Base-by-base conservation (phyloP, 805 yeast species). In the Priceomyces fermenticarens region DNA sequence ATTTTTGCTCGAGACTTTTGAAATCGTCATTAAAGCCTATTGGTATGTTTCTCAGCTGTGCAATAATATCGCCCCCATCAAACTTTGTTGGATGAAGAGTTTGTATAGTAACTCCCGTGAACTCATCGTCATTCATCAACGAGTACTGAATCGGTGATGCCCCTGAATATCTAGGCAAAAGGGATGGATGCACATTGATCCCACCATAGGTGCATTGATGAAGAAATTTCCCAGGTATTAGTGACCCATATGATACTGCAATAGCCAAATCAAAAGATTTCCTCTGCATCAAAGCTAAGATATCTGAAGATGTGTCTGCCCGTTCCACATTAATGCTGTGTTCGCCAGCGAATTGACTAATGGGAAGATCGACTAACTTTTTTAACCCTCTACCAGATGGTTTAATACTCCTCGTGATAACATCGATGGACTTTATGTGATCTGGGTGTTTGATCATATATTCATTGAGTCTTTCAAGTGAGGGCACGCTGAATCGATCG, bases 201-300 rank as follows among this genome's bases (percentile, higher is more conserved):
- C 97, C 95, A 3, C 90, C 88, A 53, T 60, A 78, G 10, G 60
- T 58, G 14, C 81, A 63, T 0, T 58, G 37, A 0, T 54, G 37
- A 1, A 93, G 60, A 47, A 88, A 78, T 2, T 58, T 43, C 0
- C 62, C 64, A 0, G 98, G 97, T 3, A 93, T 88, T 34, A 91
- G 66, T 38, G 72, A 72, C 0, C 98, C 99, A 58, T 81, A 93
- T 0, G 97, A 88, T 1, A 89, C 97, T 0, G 98, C 97, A n/a
- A 93, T 71, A 0, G 89, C 83, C 48, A 89, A 56, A 46, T 85
- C 77, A 57, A 75, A 83, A 2, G 58, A 41, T 1, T 57, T 42
- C 0, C 44, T 35, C 0, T 48, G 43, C 36, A 58, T 15, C 2
- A 55, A 43, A 34, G 51, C 45, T 38, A 49, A 36, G 10, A 70